phyloP scores from a whole-genome alignment of 2,329 filamentous ascomycete genomes.

The Macroventuria anomochaeta region DNA sequence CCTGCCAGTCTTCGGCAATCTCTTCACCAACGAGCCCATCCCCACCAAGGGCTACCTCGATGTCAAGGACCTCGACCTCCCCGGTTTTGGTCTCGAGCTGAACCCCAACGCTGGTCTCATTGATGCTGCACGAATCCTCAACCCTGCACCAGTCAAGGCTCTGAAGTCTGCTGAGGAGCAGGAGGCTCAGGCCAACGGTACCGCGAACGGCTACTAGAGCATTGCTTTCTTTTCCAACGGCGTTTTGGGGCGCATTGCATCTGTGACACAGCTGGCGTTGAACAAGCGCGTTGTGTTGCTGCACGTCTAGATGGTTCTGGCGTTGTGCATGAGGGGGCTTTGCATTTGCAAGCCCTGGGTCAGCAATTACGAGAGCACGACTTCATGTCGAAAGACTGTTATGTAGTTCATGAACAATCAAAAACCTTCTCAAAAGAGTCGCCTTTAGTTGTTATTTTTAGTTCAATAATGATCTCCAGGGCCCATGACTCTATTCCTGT shows the following conservation, averaged over 20 bases:
- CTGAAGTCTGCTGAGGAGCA: constrained; percentile 43
- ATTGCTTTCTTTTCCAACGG: neutral
- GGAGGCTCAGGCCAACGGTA: constrained; percentile 21
- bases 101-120: constrained; percentile 84
- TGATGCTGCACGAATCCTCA: constrained; percentile 74
- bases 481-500: constrained; percentile 18
- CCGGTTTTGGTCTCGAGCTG: constrained; percentile 86
- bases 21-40: constrained; percentile 91
- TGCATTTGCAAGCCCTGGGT: constrained; percentile 10
- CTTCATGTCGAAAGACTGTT: neutral
- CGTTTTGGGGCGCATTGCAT: constrained; percentile 13
- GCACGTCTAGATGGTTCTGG: constrained; percentile 26
- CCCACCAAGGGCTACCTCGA: constrained; percentile 82
- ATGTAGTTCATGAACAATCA: constrained; percentile 12
- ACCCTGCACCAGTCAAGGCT: constrained; percentile 62
- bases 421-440: constrained; percentile 6
- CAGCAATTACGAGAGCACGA: constrained; percentile 13
- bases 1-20: constrained; percentile 86
- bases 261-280: constrained; percentile 11
- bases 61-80: constrained; percentile 80
- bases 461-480: constrained; percentile 25
- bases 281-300: constrained; percentile 7
- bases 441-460: constrained; percentile 32
- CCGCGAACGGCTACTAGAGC: constrained; percentile 26
- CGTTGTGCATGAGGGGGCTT: constrained; percentile 20